These are phyloP conservation scores for Podospora australis DNA, from an alignment of 495 filamentous ascomycete species.

Conservation along the genomic window DNA sequence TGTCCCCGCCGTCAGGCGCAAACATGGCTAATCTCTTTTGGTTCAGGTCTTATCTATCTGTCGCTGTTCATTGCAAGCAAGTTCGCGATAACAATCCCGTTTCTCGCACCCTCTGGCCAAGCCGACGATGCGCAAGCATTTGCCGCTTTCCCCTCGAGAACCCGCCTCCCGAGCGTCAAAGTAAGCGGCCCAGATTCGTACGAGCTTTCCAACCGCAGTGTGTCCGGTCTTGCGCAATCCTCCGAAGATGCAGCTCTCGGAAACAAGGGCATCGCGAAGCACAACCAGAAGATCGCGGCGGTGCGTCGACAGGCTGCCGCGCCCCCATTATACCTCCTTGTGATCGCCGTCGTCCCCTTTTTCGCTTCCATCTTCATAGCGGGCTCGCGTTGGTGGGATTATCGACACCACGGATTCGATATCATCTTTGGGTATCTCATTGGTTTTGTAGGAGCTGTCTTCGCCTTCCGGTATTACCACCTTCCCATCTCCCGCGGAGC, in stretches of 20 bases:
- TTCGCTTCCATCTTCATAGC: conserved; percentile 50
- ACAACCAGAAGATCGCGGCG: conserved; percentile 39
- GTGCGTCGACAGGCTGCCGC: conserved; percentile 60
- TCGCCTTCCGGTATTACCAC: conserved; percentile 53
- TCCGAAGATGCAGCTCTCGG: conserved; percentile 19
- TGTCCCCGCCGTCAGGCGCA: background rate
- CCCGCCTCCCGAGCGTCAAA: conserved; percentile 15
- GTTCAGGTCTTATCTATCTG: conserved; percentile 63
- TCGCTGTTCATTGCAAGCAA: conserved; percentile 63
- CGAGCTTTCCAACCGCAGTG: conserved; percentile 20
- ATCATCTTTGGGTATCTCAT: conserved; percentile 72
- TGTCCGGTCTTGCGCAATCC: conserved; percentile 10
- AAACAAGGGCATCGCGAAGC: conserved; percentile 35
- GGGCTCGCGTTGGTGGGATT: conserved; percentile 66
- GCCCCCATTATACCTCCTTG: conserved; percentile 60
- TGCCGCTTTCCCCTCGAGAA: conserved; percentile 47
- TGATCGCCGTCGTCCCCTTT: conserved; percentile 59
- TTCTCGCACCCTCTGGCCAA: conserved; percentile 41
- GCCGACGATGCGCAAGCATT: conserved; percentile 26
- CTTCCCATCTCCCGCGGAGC: conserved; percentile 57
- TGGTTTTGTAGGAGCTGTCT: conserved; percentile 44
- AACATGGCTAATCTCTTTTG: background rate
- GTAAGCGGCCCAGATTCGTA: conserved; percentile 19
- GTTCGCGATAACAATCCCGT: conserved; percentile 52
- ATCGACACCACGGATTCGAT: conserved; percentile 83